phyloP scores from a whole-genome alignment of 2,329 filamentous ascomycete genomes.

The Sporothrix euskadiensis region DNA sequence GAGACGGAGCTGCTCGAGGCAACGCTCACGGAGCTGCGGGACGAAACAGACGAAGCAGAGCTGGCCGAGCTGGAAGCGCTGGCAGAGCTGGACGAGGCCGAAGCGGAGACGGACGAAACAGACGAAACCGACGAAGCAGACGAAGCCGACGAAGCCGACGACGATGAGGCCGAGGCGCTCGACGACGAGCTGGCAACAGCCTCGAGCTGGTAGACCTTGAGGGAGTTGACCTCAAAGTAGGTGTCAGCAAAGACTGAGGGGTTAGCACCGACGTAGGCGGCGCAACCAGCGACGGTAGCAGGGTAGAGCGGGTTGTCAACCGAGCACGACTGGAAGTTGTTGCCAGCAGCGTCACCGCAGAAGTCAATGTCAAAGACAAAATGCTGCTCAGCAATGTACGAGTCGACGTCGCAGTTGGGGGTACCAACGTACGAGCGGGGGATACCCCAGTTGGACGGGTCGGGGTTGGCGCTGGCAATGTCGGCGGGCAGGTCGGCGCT shows the following conservation, averaged over 20 bases:
- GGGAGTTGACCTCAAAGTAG: conserved; percentile 48
- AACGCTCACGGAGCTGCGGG: neutral
- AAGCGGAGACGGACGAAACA: neutral
- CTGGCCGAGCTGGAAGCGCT: conserved; percentile 6
- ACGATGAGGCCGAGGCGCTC: neutral
- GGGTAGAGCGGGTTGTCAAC: conserved; percentile 33
- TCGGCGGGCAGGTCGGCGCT: conserved; percentile 40
- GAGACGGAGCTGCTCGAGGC: neutral
- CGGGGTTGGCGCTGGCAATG: conserved; percentile 49
- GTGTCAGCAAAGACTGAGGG: conserved; percentile 43
- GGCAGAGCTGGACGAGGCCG: conserved; percentile 19
- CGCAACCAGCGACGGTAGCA: conserved; percentile 36
- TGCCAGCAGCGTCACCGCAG: conserved; percentile 69
- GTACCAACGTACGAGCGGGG: conserved; percentile 63
- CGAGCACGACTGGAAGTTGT: conserved; percentile 32
- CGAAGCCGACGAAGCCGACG: neutral
- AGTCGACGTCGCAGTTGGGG: conserved; percentile 61
- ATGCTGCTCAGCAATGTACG: conserved; percentile 64
- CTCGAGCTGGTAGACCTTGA: conserved; percentile 29
- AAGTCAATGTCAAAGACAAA: conserved; percentile 75
- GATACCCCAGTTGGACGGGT: conserved; percentile 64
- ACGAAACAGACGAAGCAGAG: neutral
- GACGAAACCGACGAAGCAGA: neutral
- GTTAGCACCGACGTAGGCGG: conserved; percentile 43
- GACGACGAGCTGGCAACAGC: neutral